These are phyloP conservation scores for Pseudoscleropodium purum DNA, from an alignment of 225 moss, liverwort and hornwort species.

Conservation along the genomic window DNA sequence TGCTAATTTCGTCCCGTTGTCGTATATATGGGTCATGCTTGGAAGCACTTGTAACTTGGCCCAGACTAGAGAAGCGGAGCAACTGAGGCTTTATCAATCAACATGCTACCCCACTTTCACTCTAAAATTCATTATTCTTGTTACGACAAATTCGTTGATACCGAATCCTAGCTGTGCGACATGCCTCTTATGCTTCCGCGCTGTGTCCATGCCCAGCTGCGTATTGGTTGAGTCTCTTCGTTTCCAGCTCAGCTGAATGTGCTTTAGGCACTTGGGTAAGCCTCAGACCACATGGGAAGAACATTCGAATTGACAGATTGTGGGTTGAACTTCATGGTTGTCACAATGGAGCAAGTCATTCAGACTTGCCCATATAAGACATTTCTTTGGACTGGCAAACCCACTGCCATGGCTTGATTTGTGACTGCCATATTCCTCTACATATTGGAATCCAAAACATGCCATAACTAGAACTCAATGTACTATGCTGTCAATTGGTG, in stretches of 20 bases:
- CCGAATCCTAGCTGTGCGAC: not conserved
- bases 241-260: not conserved
- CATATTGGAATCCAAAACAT: not conserved
- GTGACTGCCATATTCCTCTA: not conserved
- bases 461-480: not conserved
- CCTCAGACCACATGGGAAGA: not conserved
- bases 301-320: not conserved
- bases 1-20: not conserved
- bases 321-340: not conserved
- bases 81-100: not conserved
- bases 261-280: not conserved
- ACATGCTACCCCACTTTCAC: not conserved
- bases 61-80: not conserved
- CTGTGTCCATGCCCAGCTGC: not conserved
- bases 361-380: not conserved
- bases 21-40: not conserved
- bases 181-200: not conserved
- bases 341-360: not conserved
- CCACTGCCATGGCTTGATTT: not conserved
- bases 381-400: too few relatives aligned
- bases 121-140: not conserved
- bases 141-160: not conserved
- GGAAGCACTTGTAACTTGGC: not conserved
- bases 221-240: not conserved
- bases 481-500: not conserved